Evolutionary conservation across 192 early-diverging fungal species (phyloP), one percentile per base, ranked within the genome.

Genomic region (Backusella westeae): DNA sequence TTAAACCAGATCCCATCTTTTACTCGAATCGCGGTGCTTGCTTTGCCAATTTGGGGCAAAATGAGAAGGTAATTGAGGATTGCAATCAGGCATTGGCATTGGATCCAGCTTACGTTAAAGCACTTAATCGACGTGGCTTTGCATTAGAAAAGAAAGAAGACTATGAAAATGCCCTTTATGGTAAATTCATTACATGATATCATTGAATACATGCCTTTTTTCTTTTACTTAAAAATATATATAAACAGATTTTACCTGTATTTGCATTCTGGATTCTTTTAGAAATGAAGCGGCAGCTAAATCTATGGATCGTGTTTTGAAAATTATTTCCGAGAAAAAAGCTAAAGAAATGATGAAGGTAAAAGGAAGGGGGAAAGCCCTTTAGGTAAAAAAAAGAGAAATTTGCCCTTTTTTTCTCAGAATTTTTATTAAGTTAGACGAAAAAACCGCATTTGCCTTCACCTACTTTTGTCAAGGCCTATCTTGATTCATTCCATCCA

Each of bases 1-100:
- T 97, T 74, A 86, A 86, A 42, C 85, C 92, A 41, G 89, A 94
- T 81, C 89, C 96, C 6, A 92, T 99, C 49, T 98, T 92, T 78
- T 99, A 89, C 85, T 93, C 93, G 75, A 99, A 99, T 88, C 93
- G 98, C 38, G 97, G 96, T 19, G 98, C 97, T 9, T 97, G 96
- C 82, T 94, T 94, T 76, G 89, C 91, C 1, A 92, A 95, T 68
- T 74, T 91, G 34, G 89, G 91, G 69, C 75, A 95, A 71, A 86
- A 92, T 77, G 88, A 90, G 3, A 84, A 89, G 38, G 95, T 94
- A 26, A 92, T 99, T 72, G 87, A 89, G 35, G 97, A 99, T 82
- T 96, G 94, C 81, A 93, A 88, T 69, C 85, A 88, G 70, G 93
- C 97, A 6, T 80, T 99, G 70, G 84, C 86, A 74, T 85, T 96